phyloP scores from a whole-genome alignment of 129 eudicot genomes.

The Deinandra increscens region DNA sequence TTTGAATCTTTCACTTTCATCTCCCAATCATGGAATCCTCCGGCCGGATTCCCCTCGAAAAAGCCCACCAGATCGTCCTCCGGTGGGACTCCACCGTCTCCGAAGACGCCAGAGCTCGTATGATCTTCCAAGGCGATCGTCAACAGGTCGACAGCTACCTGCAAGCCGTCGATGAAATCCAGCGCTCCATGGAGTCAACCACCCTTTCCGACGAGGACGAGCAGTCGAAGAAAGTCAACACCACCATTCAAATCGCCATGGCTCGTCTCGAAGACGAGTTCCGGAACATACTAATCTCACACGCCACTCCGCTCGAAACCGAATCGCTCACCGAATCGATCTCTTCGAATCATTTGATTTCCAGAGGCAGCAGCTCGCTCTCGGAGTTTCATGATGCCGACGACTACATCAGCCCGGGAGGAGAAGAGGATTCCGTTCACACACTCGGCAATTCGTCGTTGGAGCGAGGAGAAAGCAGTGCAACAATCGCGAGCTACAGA shows the following conservation, averaged over 20 bases:
- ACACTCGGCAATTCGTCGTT: conserved; percentile 4
- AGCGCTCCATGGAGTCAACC: conserved; percentile 28
- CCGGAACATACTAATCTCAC: conserved; percentile 52
- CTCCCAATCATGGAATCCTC: conserved; percentile 41
- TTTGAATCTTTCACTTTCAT: conserved; percentile 8
- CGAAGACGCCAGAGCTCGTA: conserved; percentile 54
- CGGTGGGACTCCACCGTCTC: conserved; percentile 84
- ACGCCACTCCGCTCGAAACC: conserved; percentile 39
- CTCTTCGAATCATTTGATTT: conserved; percentile 8
- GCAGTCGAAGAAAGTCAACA: conserved; percentile 39
- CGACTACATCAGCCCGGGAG: neutral
- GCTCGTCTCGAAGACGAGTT: conserved; percentile 81
- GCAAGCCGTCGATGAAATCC: conserved; percentile 55
- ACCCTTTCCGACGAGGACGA: conserved; percentile 30
- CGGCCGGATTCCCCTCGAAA: conserved; percentile 33
- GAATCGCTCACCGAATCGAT: conserved; percentile 43
- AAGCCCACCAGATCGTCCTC: conserved; percentile 71
- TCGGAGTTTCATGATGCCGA: conserved; percentile 22
- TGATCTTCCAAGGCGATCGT: conserved; percentile 64
- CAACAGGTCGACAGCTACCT: conserved; percentile 56
- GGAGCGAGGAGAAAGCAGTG: conserved; percentile 38
- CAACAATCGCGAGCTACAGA: conserved; percentile 39
- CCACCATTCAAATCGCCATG: conserved; percentile 64
- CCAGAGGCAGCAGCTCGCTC: conserved; percentile 30
- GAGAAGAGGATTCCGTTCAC: neutral